Evolutionary conservation across 2,329 filamentous ascomycete species (phyloP), one percentile per base, ranked within the genome.

Genomic region (Plenodomus biglobosus): DNA sequence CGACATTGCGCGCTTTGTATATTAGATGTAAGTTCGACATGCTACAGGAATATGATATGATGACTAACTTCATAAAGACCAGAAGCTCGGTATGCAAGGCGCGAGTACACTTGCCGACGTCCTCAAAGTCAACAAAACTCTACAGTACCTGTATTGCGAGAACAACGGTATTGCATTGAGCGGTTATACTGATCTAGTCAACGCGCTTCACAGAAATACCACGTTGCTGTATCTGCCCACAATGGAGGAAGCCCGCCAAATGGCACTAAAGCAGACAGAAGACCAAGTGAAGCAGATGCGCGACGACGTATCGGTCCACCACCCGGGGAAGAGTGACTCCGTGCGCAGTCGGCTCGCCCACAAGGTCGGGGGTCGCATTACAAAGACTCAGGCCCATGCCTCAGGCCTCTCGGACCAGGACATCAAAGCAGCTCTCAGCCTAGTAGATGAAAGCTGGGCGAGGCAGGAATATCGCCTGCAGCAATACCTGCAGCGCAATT

Each of bases 81-180:
- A 89, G 70, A 85, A 83, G 54, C 77, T 89, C 6, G 86, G 86
- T 3, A 68, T 87, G 18, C 84, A 85, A 68, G 86, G 86, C 24
- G 85, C 86, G 3, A 87, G 82, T 61, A 86, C 85, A 0, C 74
- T 89, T 30, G 82, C 85, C 1, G 85, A 86, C 16, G 85, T 89
- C 15, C 72, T 89, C 30, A 83, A 85, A 59, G 77, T 77, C 52
- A 89, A 89, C 59, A 75, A 70, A 2, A 81, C 80, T 1, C 72
- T 90, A 4, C 77, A 79, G 20, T 83, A 88, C 63, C 76, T 90
- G 5, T 78, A 87, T 58, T 89, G 86, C 66, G 85, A 86, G 53
- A 84, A 86, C 66, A 90, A 90, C 61, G 83, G 84, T 45, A 86
- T 88, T 46, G 85, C 84, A 38, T 75, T 88, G n/a, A 83, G 85